Conservation (phyloP, 2,329 filamentous ascomycete species). For the Mycocentrospora acerina region DNA sequence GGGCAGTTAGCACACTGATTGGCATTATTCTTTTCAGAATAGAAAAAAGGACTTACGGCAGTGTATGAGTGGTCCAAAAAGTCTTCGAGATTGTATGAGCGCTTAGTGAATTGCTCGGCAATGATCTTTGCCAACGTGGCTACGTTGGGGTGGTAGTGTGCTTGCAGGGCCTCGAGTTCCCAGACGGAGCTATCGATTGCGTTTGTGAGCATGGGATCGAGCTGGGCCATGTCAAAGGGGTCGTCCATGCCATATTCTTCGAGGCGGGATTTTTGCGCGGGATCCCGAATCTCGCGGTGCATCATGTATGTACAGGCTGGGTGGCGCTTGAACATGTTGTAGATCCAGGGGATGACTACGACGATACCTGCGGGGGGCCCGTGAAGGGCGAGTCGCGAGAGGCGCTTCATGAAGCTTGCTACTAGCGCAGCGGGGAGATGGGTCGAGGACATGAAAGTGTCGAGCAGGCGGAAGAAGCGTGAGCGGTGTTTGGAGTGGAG, state of each 20-base stretch:
- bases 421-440: conserved; percentile 90
- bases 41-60: conserved; percentile 59
- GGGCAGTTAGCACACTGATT: no score
- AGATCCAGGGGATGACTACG: conserved; percentile 86
- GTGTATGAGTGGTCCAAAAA: conserved; percentile 93
- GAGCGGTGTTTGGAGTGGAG: conserved; percentile 94
- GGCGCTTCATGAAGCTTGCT: conserved; percentile 94
- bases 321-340: conserved; percentile 89
- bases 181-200: conserved; percentile 93
- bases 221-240: conserved; percentile 73
- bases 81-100: conserved; percentile 92
- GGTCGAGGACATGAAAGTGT: conserved; percentile 85
- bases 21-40: no score
- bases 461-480: conserved; percentile 86
- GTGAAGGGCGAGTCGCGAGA: conserved; percentile 79
- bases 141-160: conserved; percentile 96
- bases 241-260: conserved; percentile 68
- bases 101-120: conserved; percentile 95
- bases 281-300: conserved; percentile 69
- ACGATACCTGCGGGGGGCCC: conserved; percentile 90
- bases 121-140: conserved; percentile 92
- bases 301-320: conserved; percentile 95
- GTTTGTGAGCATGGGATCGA: conserved; percentile 78
- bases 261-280: conserved; percentile 59
- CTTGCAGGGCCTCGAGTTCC: conserved; percentile 89